Evolutionary conservation across 169 alveolate genomes (phyloP).

Genomic region (Ichthyophthirius multifiliis): DNA sequence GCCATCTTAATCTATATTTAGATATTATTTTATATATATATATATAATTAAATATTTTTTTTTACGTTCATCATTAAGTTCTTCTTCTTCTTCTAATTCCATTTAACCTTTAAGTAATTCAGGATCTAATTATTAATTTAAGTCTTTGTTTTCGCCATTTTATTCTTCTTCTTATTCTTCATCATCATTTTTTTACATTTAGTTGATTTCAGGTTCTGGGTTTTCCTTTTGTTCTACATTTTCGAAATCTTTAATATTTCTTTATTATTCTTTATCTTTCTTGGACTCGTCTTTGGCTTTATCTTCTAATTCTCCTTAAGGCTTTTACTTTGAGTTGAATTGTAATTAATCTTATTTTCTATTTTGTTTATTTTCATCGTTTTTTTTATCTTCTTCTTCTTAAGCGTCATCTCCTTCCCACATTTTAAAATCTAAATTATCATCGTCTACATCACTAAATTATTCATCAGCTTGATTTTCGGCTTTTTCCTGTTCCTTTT

Average conservation of each 20-base stretch:
- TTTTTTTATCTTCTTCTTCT: conserved; percentile 50
- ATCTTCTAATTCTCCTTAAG: conserved; percentile 36
- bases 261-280: conserved; percentile 53
- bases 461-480: conserved; percentile 72
- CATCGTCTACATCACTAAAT: conserved; percentile 64
- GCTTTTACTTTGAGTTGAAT: conserved; percentile 39
- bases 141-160: conserved; percentile 63
- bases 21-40: not conserved
- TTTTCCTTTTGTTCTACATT: conserved; percentile 17
- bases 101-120: conserved; percentile 71
- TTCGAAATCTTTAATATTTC: conserved; percentile 31
- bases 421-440: conserved; percentile 11
- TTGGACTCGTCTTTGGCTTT: conserved; percentile 49
- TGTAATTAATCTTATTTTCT: conserved; percentile 31
- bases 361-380: conserved; percentile 34
- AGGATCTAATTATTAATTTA: conserved; percentile 63
- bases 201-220: conserved; percentile 10
- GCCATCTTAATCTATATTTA: not conserved
- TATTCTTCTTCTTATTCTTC: conserved; percentile 63
- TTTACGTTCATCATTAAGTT: conserved; percentile 55
- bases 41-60: not conserved
- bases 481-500: conserved; percentile 73
- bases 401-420: conserved; percentile 47
- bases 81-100: conserved; percentile 67
- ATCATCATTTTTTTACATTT: conserved; percentile 54